phyloP scores from a whole-genome alignment of 2,329 filamentous ascomycete species.

The Aspergillus sclerotialis region DNA sequence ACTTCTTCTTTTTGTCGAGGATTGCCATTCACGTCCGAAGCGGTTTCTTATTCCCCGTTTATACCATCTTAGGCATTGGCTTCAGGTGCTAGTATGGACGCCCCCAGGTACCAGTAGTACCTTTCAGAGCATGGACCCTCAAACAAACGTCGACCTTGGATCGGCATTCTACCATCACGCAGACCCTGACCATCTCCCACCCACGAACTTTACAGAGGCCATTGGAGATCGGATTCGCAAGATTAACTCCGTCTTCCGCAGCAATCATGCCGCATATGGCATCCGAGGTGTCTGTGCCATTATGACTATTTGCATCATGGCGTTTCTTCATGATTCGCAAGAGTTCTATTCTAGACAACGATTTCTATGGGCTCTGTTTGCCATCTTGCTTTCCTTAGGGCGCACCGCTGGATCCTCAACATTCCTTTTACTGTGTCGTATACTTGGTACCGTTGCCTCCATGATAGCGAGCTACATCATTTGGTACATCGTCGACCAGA shows the following conservation, averaged over 20 bases:
- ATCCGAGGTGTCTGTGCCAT: neutral
- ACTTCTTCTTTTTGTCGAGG: neutral
- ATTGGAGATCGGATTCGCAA: neutral
- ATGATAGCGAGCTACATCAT: conserved; percentile 1
- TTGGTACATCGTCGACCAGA: conserved; percentile 1
- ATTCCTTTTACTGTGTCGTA: conserved; percentile 1
- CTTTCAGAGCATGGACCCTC: neutral
- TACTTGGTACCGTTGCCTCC: conserved; percentile 1
- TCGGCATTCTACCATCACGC: neutral
- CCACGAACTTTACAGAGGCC: neutral
- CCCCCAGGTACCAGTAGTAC: neutral
- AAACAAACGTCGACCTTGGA: neutral
- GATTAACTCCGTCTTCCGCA: neutral
- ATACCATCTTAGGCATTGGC: neutral
- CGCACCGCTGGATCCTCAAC: conserved; percentile 1
- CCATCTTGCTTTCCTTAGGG: neutral
- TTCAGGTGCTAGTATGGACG: neutral
- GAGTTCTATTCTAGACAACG: neutral
- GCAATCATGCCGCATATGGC: neutral
- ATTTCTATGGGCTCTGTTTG: conserved; percentile 1
- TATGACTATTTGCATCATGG: neutral
- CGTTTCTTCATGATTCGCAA: neutral
- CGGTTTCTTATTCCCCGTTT: neutral
- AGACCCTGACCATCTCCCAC: neutral
- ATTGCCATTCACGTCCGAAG: conserved; percentile 1